Conservation (phyloP, 345 rosid genomes). For the Aurinia saxatilis region DNA sequence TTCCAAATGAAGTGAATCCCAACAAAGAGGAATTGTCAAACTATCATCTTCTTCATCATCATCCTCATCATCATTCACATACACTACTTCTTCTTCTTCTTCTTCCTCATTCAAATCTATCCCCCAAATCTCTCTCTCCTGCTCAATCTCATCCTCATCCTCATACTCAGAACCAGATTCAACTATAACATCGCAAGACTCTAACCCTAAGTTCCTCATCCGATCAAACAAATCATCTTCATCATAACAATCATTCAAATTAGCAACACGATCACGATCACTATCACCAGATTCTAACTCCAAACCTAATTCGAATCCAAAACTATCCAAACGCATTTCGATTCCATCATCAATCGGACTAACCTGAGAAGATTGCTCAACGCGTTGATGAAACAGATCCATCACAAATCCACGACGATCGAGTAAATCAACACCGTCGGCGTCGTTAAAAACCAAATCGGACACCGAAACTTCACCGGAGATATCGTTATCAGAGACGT, state of each 20-base stretch:
- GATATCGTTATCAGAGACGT: constrained; percentile 29
- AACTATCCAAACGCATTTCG: constrained; percentile 29
- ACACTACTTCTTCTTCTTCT: constrained; percentile 33
- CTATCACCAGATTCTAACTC: constrained; percentile 43
- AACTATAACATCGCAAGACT: constrained; percentile 31
- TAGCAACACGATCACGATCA: constrained; percentile 18
- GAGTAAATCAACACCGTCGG: constrained; percentile 36
- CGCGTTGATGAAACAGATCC: constrained; percentile 90
- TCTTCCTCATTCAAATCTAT: constrained; percentile 35
- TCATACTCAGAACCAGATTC: constrained; percentile 48
- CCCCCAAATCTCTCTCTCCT: constrained; percentile 28
- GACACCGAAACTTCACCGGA: constrained; percentile 25
- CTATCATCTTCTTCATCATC: constrained; percentile 42
- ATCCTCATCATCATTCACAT: constrained; percentile 28
- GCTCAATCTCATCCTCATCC: constrained; percentile 27
- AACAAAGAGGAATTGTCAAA: constrained; percentile 48
- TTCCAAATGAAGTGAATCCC: constrained; percentile 75
- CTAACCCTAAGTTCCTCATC: constrained; percentile 38
- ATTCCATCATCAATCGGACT: neutral
- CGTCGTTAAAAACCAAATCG: constrained; percentile 19
- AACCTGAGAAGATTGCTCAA: constrained; percentile 77
- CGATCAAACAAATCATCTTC: constrained; percentile 45
- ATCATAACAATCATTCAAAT: constrained; percentile 15
- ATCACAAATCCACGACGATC: constrained; percentile 63
- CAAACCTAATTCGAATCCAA: constrained; percentile 41